Evolutionary conservation across 768 basidiomycete genomes (phyloP), one percentile per base, ranked within the genome.

Genomic region (Russula emetica): DNA sequence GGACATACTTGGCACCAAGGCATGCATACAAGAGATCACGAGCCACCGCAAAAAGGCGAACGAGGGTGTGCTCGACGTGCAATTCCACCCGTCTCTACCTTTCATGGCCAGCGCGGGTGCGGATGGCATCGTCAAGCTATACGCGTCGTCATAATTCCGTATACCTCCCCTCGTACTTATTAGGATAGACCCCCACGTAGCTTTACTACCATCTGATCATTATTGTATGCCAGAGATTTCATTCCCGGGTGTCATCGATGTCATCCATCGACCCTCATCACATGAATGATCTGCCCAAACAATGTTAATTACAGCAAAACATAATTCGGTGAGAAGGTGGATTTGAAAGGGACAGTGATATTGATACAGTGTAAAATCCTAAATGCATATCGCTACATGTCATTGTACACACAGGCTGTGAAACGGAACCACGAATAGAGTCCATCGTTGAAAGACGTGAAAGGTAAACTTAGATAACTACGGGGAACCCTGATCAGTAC

Each of bases 51-150:
- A 88, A 77, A 96, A 95, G 76, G 88, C 86, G 47, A 82, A 85
- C 58, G 94, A 98, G 74, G 97, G 97, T 45, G 92, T 96, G 24
- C 79, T 97, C 66, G 91, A 86, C 69, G 87, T 96, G 14, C 86
- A 89, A 67, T 90, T 90, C 76, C 90, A 93, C 72, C 85, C 88
- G 14, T 83, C 87, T 64, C 74, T 94, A 61, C 89, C 90, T 32
- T 85, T 94, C 71, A 85, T 97, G 82, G 92, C 89, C 18, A 96
- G 92, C 73, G 91, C 92, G 22, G 96, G 96, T n/a, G 92, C 93
- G 14, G 96, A 98, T 76, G 94, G 95, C 30, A 88, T 93, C 51
- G 86, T 98, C 64, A 93, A 93, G 75, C 79, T 98, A 30, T 97
- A 91, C 74, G 89, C 90, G 66, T 90, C 89, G 71, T 92, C 89